Base-by-base conservation (phyloP, 306 rosid species). In the Malus orientalis region DNA sequence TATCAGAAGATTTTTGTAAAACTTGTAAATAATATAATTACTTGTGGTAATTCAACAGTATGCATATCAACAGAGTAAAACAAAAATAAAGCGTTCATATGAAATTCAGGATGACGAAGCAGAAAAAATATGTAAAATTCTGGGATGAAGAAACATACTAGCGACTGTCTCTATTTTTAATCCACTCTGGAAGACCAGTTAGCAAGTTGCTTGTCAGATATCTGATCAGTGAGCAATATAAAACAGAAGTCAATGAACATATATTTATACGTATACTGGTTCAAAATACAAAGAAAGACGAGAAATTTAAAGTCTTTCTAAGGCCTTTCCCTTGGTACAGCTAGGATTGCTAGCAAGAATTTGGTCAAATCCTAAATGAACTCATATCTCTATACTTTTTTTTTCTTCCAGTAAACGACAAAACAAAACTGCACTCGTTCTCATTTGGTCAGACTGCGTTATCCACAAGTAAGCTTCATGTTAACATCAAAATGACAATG, bases 121-220 rank as follows among this genome's bases (percentile, higher is more conserved):
- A 32, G 42, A 53, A 38, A 51, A 25, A 13, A 11, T 3, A 68
- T 19, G 49, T 14, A 75, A 75, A 4, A 65, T 36, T 20, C 38
- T 33, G 30, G 19, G 71, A 60, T 12, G 30, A 58, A 58, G 76
- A 61, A 49, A 70, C 81, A 33, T 78, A 78, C 81, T 78, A 78
- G 63, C 76, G 71, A 25, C 67, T 78, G 49, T 61, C 71, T 70
- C 81, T 78, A 54, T 55, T 60, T 69, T 32, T 70, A 53, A 78
- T 71, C 81, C 81, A 70, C 47, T 78, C 53, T 11, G 81, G 76
- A 60, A 78, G 81, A 63, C 81, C 81, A 22, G 76, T 59, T 4
- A 78, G 76, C 69, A 33, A 44, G 70, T 78, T 78, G 33, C 76
- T 78, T 70, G 81, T 78, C 76, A 70, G 70, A 60, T 70, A 78